phyloP scores from a whole-genome alignment of 2,329 filamentous ascomycete genomes.

The Tympanopsis confertula region DNA sequence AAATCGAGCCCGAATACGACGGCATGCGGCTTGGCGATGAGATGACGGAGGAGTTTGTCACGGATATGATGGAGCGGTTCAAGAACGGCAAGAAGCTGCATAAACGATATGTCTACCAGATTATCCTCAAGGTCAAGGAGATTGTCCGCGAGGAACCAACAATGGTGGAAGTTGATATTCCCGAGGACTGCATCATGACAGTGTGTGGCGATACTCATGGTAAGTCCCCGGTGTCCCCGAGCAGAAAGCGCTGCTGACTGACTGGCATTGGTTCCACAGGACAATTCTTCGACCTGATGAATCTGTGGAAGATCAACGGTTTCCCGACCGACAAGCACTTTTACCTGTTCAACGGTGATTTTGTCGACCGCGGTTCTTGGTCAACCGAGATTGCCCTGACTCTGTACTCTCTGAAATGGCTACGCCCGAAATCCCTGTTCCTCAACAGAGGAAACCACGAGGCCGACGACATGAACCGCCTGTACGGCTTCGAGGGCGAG shows the following conservation, averaged over 20 bases:
- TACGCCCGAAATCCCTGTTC: slow-evolving; percentile 79
- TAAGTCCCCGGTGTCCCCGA: slow-evolving; percentile 23
- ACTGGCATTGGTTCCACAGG: slow-evolving; percentile 37
- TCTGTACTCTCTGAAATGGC: slow-evolving; percentile 93
- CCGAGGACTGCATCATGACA: slow-evolving; percentile 67
- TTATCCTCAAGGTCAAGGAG: slow-evolving; percentile 78
- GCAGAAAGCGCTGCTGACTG: neutral
- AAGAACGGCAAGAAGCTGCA: slow-evolving; percentile 92
- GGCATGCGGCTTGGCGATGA: slow-evolving; percentile 64
- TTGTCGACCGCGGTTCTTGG: slow-evolving; percentile 95
- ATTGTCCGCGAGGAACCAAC: slow-evolving; percentile 86
- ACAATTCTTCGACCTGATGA: slow-evolving; percentile 94
- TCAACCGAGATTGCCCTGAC: slow-evolving; percentile 92
- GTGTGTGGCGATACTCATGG: slow-evolving; percentile 97
- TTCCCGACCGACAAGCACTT: slow-evolving; percentile 74
- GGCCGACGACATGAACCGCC: slow-evolving; percentile 97
- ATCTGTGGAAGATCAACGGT: slow-evolving; percentile 89
- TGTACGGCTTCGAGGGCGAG: slow-evolving; percentile 96
- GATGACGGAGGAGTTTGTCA: slow-evolving; percentile 95
- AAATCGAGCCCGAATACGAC: slow-evolving; percentile 74
- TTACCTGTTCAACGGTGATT: slow-evolving; percentile 97
- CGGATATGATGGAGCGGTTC: slow-evolving; percentile 93
- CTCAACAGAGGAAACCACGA: slow-evolving; percentile 97
- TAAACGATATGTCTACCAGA: slow-evolving; percentile 95
- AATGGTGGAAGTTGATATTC: slow-evolving; percentile 87